A percentile compares a stretch with the other conserved stretches of the same genome.
Evolutionary conservation across 305 asterid species (phyloP).

Genomic region (Monarda citriodora): DNA sequence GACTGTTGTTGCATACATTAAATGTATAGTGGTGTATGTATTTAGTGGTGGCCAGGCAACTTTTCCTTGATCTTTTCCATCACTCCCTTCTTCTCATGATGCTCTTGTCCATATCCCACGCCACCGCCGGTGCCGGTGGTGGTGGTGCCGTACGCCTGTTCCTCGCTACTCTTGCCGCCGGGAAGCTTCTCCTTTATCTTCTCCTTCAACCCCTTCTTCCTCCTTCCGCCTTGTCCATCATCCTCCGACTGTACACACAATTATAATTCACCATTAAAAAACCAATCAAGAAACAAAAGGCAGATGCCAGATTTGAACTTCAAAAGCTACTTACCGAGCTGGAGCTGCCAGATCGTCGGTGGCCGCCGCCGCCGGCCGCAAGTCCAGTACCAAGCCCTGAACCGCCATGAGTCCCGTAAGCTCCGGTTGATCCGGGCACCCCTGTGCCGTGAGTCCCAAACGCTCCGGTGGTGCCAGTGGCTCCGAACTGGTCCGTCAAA

Average conservation of each 20-base stretch:
- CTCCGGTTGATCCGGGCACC: background rate
- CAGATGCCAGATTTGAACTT: no score
- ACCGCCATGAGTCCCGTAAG: slow-evolving; percentile 13
- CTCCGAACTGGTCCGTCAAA: no score
- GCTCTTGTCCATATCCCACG: slow-evolving; percentile 18
- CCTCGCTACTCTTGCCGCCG: slow-evolving; percentile 25
- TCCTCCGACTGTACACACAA: slow-evolving; percentile 39
- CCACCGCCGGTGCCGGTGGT: slow-evolving; percentile 1
- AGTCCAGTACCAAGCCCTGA: slow-evolving; percentile 9
- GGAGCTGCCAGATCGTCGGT: slow-evolving; percentile 82
- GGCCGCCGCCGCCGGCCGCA: slow-evolving; percentile 23
- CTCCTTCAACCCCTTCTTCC: slow-evolving; percentile 45
- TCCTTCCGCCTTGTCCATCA: slow-evolving; percentile 57
- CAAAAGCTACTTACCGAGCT: slow-evolving; percentile 51
- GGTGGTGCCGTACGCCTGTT: slow-evolving; percentile 8
- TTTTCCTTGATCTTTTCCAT: slow-evolving; percentile 60
- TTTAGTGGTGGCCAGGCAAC: slow-evolving; percentile 34
- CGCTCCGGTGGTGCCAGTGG: slow-evolving; percentile 16
- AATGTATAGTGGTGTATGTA: background rate
- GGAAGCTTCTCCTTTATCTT: slow-evolving; percentile 50
- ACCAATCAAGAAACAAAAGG: background rate
- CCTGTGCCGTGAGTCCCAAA: slow-evolving; percentile 11
- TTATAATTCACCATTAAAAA: background rate
- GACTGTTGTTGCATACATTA: background rate
- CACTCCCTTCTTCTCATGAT: slow-evolving; percentile 48